These are phyloP conservation scores for Canariomyces notabilis DNA, from an alignment of 2,329 filamentous ascomycete genomes.

Conservation along the genomic window DNA sequence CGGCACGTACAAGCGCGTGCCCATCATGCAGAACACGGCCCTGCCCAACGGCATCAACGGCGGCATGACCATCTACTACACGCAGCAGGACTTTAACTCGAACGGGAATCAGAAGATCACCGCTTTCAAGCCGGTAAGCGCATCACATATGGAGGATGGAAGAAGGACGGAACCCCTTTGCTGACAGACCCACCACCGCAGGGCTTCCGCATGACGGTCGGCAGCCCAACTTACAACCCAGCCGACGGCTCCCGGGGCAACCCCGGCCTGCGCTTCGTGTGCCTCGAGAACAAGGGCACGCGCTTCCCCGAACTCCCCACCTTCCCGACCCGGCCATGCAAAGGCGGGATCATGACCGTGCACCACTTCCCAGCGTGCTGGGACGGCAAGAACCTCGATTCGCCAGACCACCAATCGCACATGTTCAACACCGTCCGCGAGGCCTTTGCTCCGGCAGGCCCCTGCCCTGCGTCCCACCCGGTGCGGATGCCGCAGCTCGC, in stretches of 20 bases:
- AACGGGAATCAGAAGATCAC: slow-evolving; percentile 36
- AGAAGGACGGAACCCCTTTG: too few species aligned
- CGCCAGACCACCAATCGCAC: slow-evolving; percentile 41
- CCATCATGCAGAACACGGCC: slow-evolving; percentile 23
- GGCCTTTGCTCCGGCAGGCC: slow-evolving; percentile 24
- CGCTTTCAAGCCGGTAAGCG: slow-evolving; percentile 36
- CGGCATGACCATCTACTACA: slow-evolving; percentile 25
- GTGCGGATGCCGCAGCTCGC: slow-evolving; percentile 33
- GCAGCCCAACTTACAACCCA: slow-evolving; percentile 28
- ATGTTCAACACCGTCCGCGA: slow-evolving; percentile 29
- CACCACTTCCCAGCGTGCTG: slow-evolving; percentile 35
- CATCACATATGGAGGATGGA: slow-evolving; percentile 24
- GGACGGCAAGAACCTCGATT: slow-evolving; percentile 51
- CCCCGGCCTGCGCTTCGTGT: slow-evolving; percentile 38
- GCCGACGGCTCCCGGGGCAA: slow-evolving; percentile 30
- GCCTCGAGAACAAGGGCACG: slow-evolving; percentile 36
- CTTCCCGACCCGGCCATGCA: slow-evolving; percentile 37
- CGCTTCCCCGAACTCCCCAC: slow-evolving; percentile 38
- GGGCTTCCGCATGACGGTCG: slow-evolving; percentile 43
- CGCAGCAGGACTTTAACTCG: slow-evolving; percentile 30
- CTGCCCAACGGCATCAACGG: slow-evolving; percentile 18
- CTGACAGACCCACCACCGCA: slow-evolving; percentile 14
- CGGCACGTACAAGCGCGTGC: slow-evolving; percentile 25
- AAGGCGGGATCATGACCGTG: slow-evolving; percentile 40
- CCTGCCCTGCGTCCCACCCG: slow-evolving; percentile 29